Evolutionary conservation across 345 rosid species (phyloP).

Genomic region (Erysimum cheiranthoides): DNA sequence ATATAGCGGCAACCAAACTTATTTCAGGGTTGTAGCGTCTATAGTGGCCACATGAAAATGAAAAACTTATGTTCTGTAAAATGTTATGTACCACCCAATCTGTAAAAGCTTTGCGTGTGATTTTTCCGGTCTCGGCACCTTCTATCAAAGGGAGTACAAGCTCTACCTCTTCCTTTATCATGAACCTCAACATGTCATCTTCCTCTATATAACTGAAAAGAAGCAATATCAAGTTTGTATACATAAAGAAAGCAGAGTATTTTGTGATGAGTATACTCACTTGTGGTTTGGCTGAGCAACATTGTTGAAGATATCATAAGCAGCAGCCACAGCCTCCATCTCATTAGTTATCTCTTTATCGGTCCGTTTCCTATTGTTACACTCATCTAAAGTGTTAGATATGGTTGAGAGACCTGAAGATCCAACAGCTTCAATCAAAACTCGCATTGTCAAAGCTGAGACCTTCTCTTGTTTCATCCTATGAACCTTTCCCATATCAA

Average conservation of each 20-base stretch:
- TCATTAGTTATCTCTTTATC: slow-evolving; percentile 73
- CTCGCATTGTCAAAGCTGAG: slow-evolving; percentile 89
- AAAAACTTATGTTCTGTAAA: no score
- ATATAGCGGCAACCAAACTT: no score
- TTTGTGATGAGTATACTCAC: slow-evolving; percentile 51
- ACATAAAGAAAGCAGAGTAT: neutral
- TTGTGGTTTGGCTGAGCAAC: slow-evolving; percentile 52
- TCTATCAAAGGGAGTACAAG: slow-evolving; percentile 69
- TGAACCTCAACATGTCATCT: slow-evolving; percentile 70
- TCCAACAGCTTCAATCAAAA: slow-evolving; percentile 70
- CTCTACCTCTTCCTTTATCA: slow-evolving; percentile 86
- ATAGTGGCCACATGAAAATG: no score
- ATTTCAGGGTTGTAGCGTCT: no score
- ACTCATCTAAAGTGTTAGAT: slow-evolving; percentile 64
- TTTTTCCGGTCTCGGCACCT: slow-evolving; percentile 57
- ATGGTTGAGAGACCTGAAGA: slow-evolving; percentile 69
- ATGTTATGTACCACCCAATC: slow-evolving; percentile 69
- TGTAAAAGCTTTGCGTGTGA: slow-evolving; percentile 65
- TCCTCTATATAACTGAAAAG: slow-evolving; percentile 65
- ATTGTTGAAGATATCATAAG: slow-evolving; percentile 62
- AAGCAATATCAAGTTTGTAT: neutral
- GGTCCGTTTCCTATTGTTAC: slow-evolving; percentile 40
- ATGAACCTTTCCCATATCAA: slow-evolving; percentile 77
- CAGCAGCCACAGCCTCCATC: slow-evolving; percentile 76
- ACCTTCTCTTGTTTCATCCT: slow-evolving; percentile 82